A percentile compares a stretch with the other conserved stretches of the same genome.
phyloP scores from a whole-genome alignment of 1,284 basidiomycete species.

The Amylostereum chailletii region DNA sequence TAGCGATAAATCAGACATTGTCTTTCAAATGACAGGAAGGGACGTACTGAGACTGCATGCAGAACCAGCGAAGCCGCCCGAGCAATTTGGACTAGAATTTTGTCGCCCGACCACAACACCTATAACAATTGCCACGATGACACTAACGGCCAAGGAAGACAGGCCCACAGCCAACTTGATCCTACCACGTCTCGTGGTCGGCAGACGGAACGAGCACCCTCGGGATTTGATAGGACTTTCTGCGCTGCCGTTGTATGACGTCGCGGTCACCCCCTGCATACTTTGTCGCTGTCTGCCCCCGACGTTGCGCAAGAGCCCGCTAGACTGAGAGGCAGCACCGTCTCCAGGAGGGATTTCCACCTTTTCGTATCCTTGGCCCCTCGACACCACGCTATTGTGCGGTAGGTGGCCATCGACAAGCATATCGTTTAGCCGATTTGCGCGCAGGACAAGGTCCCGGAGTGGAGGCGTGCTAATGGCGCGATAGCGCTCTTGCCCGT shows the following conservation, averaged over 20 bases:
- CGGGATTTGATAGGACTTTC: slow-evolving; percentile 7
- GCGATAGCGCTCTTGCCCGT: slow-evolving; percentile 30
- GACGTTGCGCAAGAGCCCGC: slow-evolving; percentile 2
- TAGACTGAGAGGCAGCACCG: background rate
- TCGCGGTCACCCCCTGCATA: background rate
- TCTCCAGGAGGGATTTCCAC: background rate
- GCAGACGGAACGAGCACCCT: slow-evolving; percentile 1
- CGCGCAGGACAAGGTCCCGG: slow-evolving; percentile 43
- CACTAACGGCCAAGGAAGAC: slow-evolving; percentile 22
- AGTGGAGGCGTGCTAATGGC: slow-evolving; percentile 34
- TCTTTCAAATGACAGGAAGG: background rate
- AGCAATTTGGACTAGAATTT: slow-evolving; percentile 25
- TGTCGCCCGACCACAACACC: slow-evolving; percentile 26
- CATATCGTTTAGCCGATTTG: slow-evolving; percentile 35
- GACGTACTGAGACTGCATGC: slow-evolving; percentile 48
- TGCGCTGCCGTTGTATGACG: background rate
- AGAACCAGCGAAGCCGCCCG: slow-evolving; percentile 34
- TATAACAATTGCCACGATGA: slow-evolving; percentile 29
- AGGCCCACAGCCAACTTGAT: slow-evolving; percentile 14
- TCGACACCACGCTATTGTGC: slow-evolving; percentile 19
- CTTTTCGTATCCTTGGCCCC: slow-evolving; percentile 14
- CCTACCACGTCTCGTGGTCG: slow-evolving; percentile 14
- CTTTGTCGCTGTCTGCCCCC: slow-evolving; percentile 7
- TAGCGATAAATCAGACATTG: slow-evolving; percentile 15
- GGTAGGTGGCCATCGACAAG: slow-evolving; percentile 46